A percentile compares a stretch with the other conserved stretches of the same genome.
Evolutionary conservation across 441 rosid species (phyloP).

Genomic region (Hura crepitans): DNA sequence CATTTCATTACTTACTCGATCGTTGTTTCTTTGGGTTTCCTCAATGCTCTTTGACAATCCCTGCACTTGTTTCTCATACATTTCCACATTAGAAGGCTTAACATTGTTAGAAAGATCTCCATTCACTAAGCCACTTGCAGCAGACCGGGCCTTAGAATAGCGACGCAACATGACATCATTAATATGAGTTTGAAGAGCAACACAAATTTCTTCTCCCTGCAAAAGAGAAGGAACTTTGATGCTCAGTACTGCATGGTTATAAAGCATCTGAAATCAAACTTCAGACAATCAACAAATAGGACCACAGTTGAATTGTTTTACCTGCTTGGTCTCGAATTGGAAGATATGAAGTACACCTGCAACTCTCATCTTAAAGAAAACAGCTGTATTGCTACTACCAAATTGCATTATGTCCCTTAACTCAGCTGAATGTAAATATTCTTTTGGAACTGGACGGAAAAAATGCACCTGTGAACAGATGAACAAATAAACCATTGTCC

Average conservation of each 20-base stretch:
- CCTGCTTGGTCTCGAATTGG: slow-evolving; percentile 99
- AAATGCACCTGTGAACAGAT: slow-evolving; percentile 64
- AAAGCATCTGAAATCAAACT: not conserved
- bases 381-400: slow-evolving; percentile 98
- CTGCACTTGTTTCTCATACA: slow-evolving; percentile 67
- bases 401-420: slow-evolving; percentile 97
- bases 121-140: slow-evolving; percentile 54
- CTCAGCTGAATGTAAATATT: slow-evolving; percentile 94
- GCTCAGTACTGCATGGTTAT: not conserved
- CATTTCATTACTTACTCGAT: slow-evolving; percentile 43
- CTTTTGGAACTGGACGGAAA: slow-evolving; percentile 97
- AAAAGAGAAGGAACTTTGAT: slow-evolving; percentile 15
- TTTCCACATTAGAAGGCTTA: slow-evolving; percentile 59
- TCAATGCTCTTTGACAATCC: slow-evolving; percentile 78
- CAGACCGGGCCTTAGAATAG: slow-evolving; percentile 85
- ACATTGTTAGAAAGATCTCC: slow-evolving; percentile 61
- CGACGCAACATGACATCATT: slow-evolving; percentile 99
- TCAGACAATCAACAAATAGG: not conserved
- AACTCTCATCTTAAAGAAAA: slow-evolving; percentile 97
- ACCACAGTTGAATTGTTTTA: slow-evolving; percentile 16
- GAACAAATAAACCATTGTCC: slow-evolving; percentile 22
- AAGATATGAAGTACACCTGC: slow-evolving; percentile 98
- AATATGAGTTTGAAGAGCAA: slow-evolving; percentile 97
- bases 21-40: slow-evolving; percentile 63
- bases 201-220: slow-evolving; percentile 99